phyloP scores from a whole-genome alignment of 2,329 filamentous ascomycete species.

The Alternaria dauci region DNA sequence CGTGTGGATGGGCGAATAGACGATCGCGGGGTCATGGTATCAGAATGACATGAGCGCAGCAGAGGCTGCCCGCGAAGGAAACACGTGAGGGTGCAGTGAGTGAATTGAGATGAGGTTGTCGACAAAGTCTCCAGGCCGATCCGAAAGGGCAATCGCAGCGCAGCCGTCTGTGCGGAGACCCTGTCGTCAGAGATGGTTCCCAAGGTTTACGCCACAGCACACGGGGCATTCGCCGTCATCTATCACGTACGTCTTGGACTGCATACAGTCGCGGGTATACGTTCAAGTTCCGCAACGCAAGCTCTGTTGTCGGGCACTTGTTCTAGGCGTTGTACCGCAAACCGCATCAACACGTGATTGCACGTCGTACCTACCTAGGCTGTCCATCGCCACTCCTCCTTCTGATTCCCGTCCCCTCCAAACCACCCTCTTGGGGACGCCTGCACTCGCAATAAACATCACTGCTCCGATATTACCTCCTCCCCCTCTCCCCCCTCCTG shows the following conservation, averaged over 20 bases:
- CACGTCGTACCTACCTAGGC: conserved; percentile 5
- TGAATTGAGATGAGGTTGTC: conserved; percentile 20
- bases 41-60: conserved; percentile 49
- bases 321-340: not conserved
- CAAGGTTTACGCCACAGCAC: not conserved
- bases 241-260: not conserved
- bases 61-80: conserved; percentile 34
- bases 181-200: conserved; percentile 11
- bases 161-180: conserved; percentile 23
- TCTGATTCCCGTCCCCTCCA: conserved; percentile 17
- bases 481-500: not conserved
- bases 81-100: conserved; percentile 18
- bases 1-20: conserved; percentile 30
- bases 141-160: conserved; percentile 8
- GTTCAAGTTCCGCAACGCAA: too few relatives aligned
- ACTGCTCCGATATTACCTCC: not conserved
- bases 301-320: not conserved
- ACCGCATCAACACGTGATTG: conserved; percentile 5
- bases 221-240: not conserved
- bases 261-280: too few relatives aligned
- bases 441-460: conserved; percentile 7
- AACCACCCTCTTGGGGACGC: conserved; percentile 24
- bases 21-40: conserved; percentile 44
- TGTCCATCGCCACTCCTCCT: conserved; percentile 16
- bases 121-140: conserved; percentile 26